These are phyloP conservation scores for Corylus heterophylla DNA, from an alignment of 306 rosid species.

Conservation along the genomic window DNA sequence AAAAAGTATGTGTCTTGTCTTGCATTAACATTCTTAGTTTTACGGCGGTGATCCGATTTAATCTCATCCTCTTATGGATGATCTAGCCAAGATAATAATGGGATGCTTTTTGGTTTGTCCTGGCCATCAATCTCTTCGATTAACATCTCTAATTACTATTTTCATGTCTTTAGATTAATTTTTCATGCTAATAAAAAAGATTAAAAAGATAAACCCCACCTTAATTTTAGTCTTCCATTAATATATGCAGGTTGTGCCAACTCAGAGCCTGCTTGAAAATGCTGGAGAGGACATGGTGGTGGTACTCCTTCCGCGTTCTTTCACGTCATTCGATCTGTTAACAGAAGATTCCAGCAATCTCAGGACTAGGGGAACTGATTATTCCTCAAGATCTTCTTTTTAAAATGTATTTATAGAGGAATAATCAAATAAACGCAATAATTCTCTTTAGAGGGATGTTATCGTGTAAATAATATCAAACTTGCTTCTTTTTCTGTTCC, in stretches of 20 bases:
- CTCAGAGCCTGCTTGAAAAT: constrained; percentile 35
- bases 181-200: too few species aligned
- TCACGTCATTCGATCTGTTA: constrained; percentile 70
- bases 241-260: constrained; percentile 62
- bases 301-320: constrained; percentile 50
- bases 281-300: constrained; percentile 53
- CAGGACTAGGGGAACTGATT: constrained; percentile 41
- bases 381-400: constrained; percentile 44
- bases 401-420: constrained; percentile 13
- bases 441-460: not conserved
- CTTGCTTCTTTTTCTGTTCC: not conserved
- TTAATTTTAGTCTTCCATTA: not conserved
- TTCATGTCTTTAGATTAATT: not conserved
- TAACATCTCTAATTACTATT: not conserved
- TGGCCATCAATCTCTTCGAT: not conserved
- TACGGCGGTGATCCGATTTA: not conserved
- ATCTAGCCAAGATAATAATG: not conserved
- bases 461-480: not conserved
- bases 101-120: not conserved
- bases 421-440: not conserved
- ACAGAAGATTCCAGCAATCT: constrained; percentile 41
- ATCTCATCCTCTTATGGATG: not conserved
- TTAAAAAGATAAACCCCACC: too few species aligned
- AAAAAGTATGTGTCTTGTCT: not conserved
- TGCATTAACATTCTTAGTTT: not conserved